Conservation (phyloP, 305 asterid genomes). For the Solanum hybrid region DNA sequence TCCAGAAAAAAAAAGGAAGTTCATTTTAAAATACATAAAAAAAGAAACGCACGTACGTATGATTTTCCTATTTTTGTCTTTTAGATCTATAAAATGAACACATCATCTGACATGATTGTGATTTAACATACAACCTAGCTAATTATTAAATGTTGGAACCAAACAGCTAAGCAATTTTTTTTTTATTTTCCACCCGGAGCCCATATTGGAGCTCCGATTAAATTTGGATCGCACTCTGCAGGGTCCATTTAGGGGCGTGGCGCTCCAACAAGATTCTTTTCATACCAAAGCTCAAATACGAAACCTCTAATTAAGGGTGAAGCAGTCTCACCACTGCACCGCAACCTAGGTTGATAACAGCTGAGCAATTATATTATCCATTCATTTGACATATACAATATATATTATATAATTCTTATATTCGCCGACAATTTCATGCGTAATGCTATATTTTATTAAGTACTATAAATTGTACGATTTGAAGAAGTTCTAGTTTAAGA, state of each 20-base stretch:
- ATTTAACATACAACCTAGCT: neutral
- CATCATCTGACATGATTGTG: neutral
- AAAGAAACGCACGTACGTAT: neutral
- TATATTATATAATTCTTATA: neutral
- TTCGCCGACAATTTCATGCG: neutral
- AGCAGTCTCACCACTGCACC: neutral
- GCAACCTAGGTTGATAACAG: neutral
- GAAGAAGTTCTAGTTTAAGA: neutral
- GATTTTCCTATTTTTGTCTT: neutral
- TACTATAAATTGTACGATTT: neutral
- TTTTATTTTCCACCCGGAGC: no score
- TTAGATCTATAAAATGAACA: neutral
- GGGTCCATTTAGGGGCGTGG: neutral
- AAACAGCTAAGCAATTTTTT: neutral
- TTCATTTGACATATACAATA: neutral
- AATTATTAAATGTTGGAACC: neutral
- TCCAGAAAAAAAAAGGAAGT: neutral
- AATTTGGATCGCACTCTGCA: no score
- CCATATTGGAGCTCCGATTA: fast-evolving
- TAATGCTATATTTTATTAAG: neutral
- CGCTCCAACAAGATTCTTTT: neutral
- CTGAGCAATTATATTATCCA: neutral
- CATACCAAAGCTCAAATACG: fast-evolving
- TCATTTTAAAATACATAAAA: neutral
- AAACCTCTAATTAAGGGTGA: no score